Base-by-base conservation (phyloP, 2,329 filamentous ascomycete species). In the Xylaria arbuscula region DNA sequence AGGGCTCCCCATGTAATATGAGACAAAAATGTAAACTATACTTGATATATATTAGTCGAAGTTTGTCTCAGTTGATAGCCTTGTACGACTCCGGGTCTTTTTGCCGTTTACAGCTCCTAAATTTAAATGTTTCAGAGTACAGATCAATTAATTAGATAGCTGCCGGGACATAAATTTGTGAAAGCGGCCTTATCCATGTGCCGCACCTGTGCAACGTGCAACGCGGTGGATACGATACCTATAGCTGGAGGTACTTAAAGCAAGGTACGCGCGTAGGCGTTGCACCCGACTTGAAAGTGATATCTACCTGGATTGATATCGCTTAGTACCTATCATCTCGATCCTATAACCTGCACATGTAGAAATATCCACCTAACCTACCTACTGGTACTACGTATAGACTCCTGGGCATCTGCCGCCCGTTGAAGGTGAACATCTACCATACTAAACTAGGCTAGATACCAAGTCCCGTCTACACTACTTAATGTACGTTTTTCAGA, bases 381-480 rank as follows among this genome's bases (percentile, higher is more conserved):
- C n/a, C n/a, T n/a, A n/a, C n/a, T n/a, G n/a, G n/a, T n/a, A n/a
- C n/a, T n/a, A n/a, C n/a, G n/a, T n/a, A n/a, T n/a, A 32, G 28
- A 54, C 24, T 24, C 2, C 17, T 11, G 22, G n/a, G 34, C 24
- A 40, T 36, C 34, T 40, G n/a, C 53, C 40, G 13, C 13, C 19
- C 15, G 36, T 57, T 11, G 13, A 28, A 57, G 19, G n/a, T n/a
- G n/a, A n/a, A n/a, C n/a, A n/a, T n/a, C n/a, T n/a, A n/a, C 36
- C 54, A 38, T 24, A n/a, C 38, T 28, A 45, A 45, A 11, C 45
- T 13, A 57, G 54, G 36, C 53, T 56, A n/a, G 9, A 28, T 34
- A 34, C 7, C 17, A 36, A 15, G 19, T n/a, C n/a, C n/a, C n/a
- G n/a, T n/a, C 45, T 47, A 47, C n/a, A n/a, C 8, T 19, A n/a